Percentiles rank a stretch among this genome's conserved stretches.
Evolutionary conservation across 2,329 filamentous ascomycete species (phyloP).

Genomic region (Periconia sp.): DNA sequence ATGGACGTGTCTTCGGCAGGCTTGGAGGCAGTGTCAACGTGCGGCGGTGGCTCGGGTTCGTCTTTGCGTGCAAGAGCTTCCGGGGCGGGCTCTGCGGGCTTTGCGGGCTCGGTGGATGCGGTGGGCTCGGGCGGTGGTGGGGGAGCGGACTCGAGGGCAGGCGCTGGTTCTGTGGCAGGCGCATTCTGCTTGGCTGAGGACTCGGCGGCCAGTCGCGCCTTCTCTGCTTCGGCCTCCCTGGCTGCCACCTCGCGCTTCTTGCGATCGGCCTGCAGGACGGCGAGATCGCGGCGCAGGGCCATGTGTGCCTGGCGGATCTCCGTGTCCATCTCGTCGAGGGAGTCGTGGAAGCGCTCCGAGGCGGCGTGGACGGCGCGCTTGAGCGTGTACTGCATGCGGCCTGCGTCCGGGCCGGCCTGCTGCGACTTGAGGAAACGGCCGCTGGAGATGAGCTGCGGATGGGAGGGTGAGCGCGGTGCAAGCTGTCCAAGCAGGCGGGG

Average conservation of each 20-base stretch:
- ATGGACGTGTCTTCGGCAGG: slow-evolving; percentile 35
- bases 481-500: slow-evolving; percentile 1
- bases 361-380: slow-evolving; percentile 50
- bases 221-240: slow-evolving; percentile 37
- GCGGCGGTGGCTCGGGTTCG: slow-evolving; percentile 18
- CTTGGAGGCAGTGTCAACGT: slow-evolving; percentile 22
- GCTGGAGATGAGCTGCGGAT: slow-evolving; percentile 51
- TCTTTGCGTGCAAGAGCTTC: slow-evolving; percentile 15
- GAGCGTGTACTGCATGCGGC: slow-evolving; percentile 37
- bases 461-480: slow-evolving; percentile 11
- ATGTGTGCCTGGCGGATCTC: slow-evolving; percentile 47
- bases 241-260: slow-evolving; percentile 43
- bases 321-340: slow-evolving; percentile 58
- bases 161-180: slow-evolving; percentile 10
- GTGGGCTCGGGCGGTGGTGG: neutral
- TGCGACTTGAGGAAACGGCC: slow-evolving; percentile 54
- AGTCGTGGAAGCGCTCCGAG: slow-evolving; percentile 54
- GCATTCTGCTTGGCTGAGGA: slow-evolving; percentile 22
- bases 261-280: slow-evolving; percentile 42
- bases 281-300: slow-evolving; percentile 45
- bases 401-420: slow-evolving; percentile 33
- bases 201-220: slow-evolving; percentile 36
- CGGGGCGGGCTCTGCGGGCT: slow-evolving; percentile 10
- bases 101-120: slow-evolving; percentile 4
- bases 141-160: slow-evolving; percentile 5